Conservation (phyloP, 495 filamentous ascomycete genomes). For the Aspergillus cristatus region DNA sequence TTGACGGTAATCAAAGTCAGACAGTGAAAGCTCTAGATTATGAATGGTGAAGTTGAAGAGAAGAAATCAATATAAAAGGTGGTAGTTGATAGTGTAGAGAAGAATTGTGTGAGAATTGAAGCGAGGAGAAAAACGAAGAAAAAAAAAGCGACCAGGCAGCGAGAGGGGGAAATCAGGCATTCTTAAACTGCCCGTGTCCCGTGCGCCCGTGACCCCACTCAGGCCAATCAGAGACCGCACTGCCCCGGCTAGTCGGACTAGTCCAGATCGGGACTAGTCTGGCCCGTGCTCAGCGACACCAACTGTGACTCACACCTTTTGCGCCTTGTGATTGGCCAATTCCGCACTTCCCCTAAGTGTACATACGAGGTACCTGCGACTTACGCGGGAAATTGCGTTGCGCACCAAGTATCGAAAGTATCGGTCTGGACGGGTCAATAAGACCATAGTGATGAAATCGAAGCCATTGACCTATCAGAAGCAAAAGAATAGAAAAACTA, state of each 20-base stretch:
- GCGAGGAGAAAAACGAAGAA: constrained; percentile 8
- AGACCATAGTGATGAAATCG: too few relatives aligned
- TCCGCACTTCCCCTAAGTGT: too few relatives aligned
- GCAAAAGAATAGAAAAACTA: too few relatives aligned
- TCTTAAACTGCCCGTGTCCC: constrained; percentile 20
- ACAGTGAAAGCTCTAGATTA: constrained; percentile 1
- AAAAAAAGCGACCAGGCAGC: constrained; percentile 26
- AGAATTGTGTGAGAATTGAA: constrained; percentile 3
- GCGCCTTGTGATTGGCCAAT: constrained; percentile 16
- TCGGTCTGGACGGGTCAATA: too few relatives aligned
- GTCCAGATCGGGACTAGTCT: constrained; percentile 13
- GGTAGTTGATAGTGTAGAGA: neutral
- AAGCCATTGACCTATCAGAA: too few relatives aligned
- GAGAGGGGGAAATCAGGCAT: constrained; percentile 31
- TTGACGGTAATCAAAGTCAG: constrained; percentile 17
- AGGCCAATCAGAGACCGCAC: constrained; percentile 13
- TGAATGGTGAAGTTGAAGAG: constrained; percentile 1
- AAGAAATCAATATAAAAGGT: neutral
- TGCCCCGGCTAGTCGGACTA: constrained; percentile 8
- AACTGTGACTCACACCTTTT: constrained; percentile 33
- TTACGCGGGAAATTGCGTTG: too few relatives aligned
- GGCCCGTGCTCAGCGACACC: constrained; percentile 20
- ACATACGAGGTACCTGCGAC: too few relatives aligned
- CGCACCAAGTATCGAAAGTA: too few relatives aligned
- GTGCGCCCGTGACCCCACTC: constrained; percentile 11